These are phyloP conservation scores for Schwanniomyces sp. DNA, from an alignment of 805 yeast genomes.

Conservation along the genomic window DNA sequence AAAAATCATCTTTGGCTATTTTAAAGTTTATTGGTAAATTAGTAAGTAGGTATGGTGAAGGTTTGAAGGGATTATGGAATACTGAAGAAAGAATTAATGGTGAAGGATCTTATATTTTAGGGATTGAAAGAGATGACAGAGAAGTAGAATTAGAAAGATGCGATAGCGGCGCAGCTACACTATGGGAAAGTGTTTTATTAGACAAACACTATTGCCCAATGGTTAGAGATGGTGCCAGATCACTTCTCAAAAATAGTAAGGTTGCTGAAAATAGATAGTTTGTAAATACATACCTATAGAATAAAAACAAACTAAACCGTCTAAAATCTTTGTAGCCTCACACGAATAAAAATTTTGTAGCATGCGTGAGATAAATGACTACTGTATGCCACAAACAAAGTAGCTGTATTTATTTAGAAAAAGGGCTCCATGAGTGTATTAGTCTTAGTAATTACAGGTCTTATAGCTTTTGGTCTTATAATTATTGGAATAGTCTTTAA, in stretches of 20 bases:
- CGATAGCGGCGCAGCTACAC: conserved; percentile 83
- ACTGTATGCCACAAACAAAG: background rate
- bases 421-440: background rate
- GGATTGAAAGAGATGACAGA: conserved; percentile 49
- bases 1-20: conserved; percentile 77
- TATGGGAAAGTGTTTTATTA: conserved; percentile 84
- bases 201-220: conserved; percentile 82
- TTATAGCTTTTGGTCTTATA: background rate
- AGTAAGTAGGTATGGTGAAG: conserved; percentile 64
- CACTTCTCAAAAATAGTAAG: conserved; percentile 40
- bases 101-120: conserved; percentile 60
- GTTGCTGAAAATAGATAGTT: conserved; percentile 2
- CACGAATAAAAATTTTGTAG: background rate
- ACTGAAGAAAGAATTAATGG: conserved; percentile 88
- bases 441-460: background rate
- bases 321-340: background rate
- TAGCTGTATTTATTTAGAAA: background rate
- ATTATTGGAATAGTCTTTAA: background rate
- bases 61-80: conserved; percentile 71
- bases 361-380: background rate
- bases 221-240: conserved; percentile 65
- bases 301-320: background rate
- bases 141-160: conserved; percentile 65
- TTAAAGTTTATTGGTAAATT: conserved; percentile 78
- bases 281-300: background rate